phyloP scores from a whole-genome alignment of 805 yeast genomes.

The Hyphopichia homilentoma region DNA sequence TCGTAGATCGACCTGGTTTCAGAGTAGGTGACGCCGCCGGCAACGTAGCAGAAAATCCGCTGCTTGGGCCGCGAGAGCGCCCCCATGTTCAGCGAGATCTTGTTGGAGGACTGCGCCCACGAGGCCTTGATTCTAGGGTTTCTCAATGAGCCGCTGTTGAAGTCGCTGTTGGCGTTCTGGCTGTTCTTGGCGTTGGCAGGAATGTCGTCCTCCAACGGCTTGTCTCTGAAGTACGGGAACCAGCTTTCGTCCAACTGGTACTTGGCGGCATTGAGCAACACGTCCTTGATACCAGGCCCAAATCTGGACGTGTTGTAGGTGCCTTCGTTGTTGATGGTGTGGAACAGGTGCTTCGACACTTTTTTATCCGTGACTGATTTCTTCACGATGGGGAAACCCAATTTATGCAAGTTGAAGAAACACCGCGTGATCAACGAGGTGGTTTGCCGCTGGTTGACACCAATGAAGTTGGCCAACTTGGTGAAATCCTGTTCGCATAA shows the following conservation, averaged over 20 bases:
- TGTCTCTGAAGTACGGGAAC: slow-evolving; percentile 76
- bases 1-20: slow-evolving; percentile 78
- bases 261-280: slow-evolving; percentile 48
- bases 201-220: slow-evolving; percentile 53
- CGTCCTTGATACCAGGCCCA: slow-evolving; percentile 63
- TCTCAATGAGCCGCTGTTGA: slow-evolving; percentile 45
- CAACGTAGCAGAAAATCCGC: slow-evolving; percentile 71
- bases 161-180: slow-evolving; percentile 2
- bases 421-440: slow-evolving; percentile 55
- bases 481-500: slow-evolving; percentile 66
- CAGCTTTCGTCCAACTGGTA: slow-evolving; percentile 51
- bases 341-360: slow-evolving; percentile 49
- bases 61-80: slow-evolving; percentile 42
- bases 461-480: slow-evolving; percentile 59
- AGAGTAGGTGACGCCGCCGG: slow-evolving; percentile 87
- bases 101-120: slow-evolving; percentile 55
- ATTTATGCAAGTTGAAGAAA: slow-evolving; percentile 36
- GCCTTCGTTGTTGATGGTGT: slow-evolving; percentile 50
- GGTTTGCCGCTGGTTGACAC: slow-evolving; percentile 43
- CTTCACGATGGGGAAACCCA: slow-evolving; percentile 59
- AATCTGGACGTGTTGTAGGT: slow-evolving; percentile 67
- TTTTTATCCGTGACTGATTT: slow-evolving; percentile 37
- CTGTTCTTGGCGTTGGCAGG: slow-evolving; percentile 14
- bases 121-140: slow-evolving; percentile 71
- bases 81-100: slow-evolving; percentile 5